Evolutionary conservation across 345 rosid genomes (phyloP), one percentile per base, ranked within the genome.

Genomic region (Populus pruinosa): DNA sequence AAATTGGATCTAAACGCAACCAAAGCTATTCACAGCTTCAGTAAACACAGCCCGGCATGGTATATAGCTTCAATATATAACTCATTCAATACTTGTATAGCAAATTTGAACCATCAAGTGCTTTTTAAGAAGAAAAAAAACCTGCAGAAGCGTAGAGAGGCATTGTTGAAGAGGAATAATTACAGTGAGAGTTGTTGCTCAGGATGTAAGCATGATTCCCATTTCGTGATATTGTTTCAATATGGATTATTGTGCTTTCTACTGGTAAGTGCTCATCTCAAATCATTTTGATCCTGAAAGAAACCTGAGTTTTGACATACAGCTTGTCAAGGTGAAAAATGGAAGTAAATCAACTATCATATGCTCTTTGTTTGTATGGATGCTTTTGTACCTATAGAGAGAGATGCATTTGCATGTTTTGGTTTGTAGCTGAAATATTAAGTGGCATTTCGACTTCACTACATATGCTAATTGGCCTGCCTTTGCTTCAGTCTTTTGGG

Each of bases 141-240:
- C 33, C 35, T 33, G 35, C 35, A 33, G 35, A 33, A 78, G 69
- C 78, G 44, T 6, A 64, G 35, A 49, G 89, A 83, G 83, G 56
- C 90, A 33, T 59, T 91, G 77, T 82, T 96, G 80, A 84, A 86
- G 85, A 90, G 88, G 72, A 82, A 80, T 31, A 8, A 6, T 53
- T 88, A 86, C 83, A 72, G 91, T 76, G 92, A 91, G 72, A 83
- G 35, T 4, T 33, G 88, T 74, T 96, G 99, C 63, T 87, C 98
- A 0, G 99, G 99, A 9, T 95, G 97, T 73, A 87, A 89, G 69
- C 90, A 2, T 93, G 97, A 16, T 49, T 92, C 41, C 99, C 99
- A 4, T 50, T 95, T 63, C 61, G 82, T 33, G 86, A 87, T 76
- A 88, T 95, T 43, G 1, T 83, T 17, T 80, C 94, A 7, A 79